These are phyloP conservation scores for Lithospermum erythrorhizon DNA, from an alignment of 257 asterid species.

Conservation along the genomic window DNA sequence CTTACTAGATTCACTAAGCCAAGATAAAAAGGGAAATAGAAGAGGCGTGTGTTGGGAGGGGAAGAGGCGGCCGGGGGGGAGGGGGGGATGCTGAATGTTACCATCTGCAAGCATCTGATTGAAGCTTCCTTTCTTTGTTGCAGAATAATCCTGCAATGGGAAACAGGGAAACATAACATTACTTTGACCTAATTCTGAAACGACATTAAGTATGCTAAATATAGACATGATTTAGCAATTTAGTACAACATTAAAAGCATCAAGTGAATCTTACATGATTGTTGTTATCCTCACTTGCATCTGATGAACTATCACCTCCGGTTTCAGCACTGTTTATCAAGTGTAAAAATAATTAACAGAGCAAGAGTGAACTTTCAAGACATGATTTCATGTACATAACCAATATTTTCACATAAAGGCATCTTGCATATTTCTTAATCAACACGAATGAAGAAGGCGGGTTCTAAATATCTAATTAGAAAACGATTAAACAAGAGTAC, in stretches of 20 bases:
- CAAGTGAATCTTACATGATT: conserved; percentile 33
- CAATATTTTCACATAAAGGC: too few species aligned
- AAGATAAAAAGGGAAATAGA: conserved; percentile 2
- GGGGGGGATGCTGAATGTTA: too few species aligned
- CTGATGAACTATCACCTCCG: conserved; percentile 77
- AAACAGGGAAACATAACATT: neutral
- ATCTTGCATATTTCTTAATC: neutral
- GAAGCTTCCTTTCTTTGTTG: conserved; percentile 75
- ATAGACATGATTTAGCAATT: neutral
- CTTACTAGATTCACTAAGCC: neutral
- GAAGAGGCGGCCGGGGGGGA: too few species aligned
- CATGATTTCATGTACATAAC: too few species aligned
- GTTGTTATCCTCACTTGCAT: conserved; percentile 70
- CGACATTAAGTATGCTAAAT: neutral
- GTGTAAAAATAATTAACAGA: neutral
- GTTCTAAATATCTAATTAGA: neutral
- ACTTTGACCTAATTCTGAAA: neutral
- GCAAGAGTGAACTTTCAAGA: neutral
- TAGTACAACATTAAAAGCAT: neutral
- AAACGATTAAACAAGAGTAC: neutral
- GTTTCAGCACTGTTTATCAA: conserved; percentile 68
- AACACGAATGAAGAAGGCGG: neutral
- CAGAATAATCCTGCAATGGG: conserved; percentile 44
- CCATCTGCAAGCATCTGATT: conserved; percentile 96
- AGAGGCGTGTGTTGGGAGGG: conserved; percentile 6